Conservation (phyloP, 1,139 yeast species). For the Blastobotrys apis region DNA sequence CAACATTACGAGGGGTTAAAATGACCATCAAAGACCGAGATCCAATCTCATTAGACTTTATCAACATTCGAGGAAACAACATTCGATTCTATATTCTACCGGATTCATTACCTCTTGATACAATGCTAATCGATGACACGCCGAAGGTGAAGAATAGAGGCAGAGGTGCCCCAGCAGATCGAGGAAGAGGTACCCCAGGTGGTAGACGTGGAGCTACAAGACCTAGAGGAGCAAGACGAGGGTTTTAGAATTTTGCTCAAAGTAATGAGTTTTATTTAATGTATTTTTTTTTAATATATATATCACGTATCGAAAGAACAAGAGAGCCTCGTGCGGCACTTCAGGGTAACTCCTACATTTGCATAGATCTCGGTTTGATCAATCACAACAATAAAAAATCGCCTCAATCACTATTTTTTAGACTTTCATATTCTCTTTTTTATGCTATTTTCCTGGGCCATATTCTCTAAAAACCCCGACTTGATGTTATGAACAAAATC, state of each 20-base stretch:
- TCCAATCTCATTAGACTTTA: constrained; percentile 68
- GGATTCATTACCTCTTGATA: constrained; percentile 80
- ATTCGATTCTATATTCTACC: constrained; percentile 83
- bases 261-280: too few relatives aligned
- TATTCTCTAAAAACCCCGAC: too few relatives aligned
- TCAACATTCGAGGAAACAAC: constrained; percentile 86
- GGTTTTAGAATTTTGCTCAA: constrained; percentile 1
- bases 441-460: too few relatives aligned
- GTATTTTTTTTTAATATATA: too few relatives aligned
- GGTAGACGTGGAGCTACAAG: constrained; percentile 10
- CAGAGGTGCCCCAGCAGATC: constrained; percentile 31
- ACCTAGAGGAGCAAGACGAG: constrained; percentile 10
- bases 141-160: constrained; percentile 41
- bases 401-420: too few relatives aligned
- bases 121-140: constrained; percentile 59
- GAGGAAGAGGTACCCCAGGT: constrained; percentile 27
- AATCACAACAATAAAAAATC: too few relatives aligned
- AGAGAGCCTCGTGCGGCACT: too few relatives aligned
- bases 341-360: too few relatives aligned
- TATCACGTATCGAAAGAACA: too few relatives aligned
- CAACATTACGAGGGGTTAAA: constrained; percentile 76
- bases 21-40: constrained; percentile 69
- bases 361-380: too few relatives aligned
- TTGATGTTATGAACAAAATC: too few relatives aligned
- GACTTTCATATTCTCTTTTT: too few relatives aligned